A percentile compares a stretch with the other conserved stretches of the same genome.
Conservation (phyloP, 2,329 filamentous ascomycete genomes). For the Erysiphe pulchra region DNA sequence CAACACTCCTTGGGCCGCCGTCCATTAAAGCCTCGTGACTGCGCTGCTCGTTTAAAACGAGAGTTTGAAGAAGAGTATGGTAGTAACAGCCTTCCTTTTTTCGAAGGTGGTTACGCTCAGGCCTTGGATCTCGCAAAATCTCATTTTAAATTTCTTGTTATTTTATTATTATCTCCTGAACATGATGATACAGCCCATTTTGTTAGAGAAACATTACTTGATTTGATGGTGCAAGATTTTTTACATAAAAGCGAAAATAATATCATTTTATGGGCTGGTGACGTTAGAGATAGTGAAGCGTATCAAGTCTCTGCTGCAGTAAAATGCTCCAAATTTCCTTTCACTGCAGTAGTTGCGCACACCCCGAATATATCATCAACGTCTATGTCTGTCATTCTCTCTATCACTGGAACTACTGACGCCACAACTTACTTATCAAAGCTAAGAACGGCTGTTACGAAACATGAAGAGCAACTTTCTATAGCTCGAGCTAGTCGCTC, state of each 20-base stretch:
- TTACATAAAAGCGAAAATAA: slow-evolving; percentile 52
- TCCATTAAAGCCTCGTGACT: slow-evolving; percentile 62
- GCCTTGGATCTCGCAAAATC: slow-evolving; percentile 74
- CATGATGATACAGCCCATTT: slow-evolving; percentile 79
- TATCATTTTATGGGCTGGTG: slow-evolving; percentile 77
- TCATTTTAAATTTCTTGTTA: slow-evolving; percentile 75
- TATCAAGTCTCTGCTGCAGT: slow-evolving; percentile 80
- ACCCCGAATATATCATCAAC: slow-evolving; percentile 64
- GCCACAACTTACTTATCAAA: slow-evolving; percentile 49
- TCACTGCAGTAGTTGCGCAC: slow-evolving; percentile 62
- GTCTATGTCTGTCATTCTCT: slow-evolving; percentile 72
- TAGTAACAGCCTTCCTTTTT: slow-evolving; percentile 42
- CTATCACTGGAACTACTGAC: slow-evolving; percentile 46
- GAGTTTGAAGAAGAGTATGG: slow-evolving; percentile 94
- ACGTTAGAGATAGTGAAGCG: slow-evolving; percentile 75
- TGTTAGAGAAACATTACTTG: slow-evolving; percentile 56
- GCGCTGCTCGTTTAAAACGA: slow-evolving; percentile 63
- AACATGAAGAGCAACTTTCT: slow-evolving; percentile 51
- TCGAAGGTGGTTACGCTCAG: slow-evolving; percentile 75
- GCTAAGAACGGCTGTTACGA: slow-evolving; percentile 44
- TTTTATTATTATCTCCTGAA: slow-evolving; percentile 70
- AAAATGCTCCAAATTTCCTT: slow-evolving; percentile 79
- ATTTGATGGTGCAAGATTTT: slow-evolving; percentile 46
- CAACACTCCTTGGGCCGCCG: slow-evolving; percentile 40
- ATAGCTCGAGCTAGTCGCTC: slow-evolving; percentile 49